Percentiles rank a stretch among this genome's conserved stretches.
Evolutionary conservation across 2,329 filamentous ascomycete species (phyloP).

Genomic region (Lasiodiplodia hormozganensis): DNA sequence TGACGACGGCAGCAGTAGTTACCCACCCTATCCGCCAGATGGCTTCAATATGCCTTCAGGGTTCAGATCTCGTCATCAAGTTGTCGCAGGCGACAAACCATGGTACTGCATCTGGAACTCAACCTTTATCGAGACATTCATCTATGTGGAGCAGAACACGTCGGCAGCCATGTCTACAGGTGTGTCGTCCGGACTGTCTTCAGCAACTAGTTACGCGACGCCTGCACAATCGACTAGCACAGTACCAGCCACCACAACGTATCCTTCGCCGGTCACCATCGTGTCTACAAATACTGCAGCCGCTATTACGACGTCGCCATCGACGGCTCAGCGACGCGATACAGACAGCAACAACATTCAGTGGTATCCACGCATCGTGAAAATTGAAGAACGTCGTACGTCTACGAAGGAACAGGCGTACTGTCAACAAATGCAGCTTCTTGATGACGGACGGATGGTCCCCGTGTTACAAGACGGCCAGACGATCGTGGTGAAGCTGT

Average conservation of each 20-base stretch:
- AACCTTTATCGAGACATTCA: constrained; percentile 70
- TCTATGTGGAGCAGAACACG: constrained; percentile 66
- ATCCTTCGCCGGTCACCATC: constrained; percentile 28
- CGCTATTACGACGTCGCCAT: constrained; percentile 16
- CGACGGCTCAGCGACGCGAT: constrained; percentile 18
- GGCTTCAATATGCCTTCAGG: constrained; percentile 19
- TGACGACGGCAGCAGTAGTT: background rate
- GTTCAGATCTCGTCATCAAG: constrained; percentile 49
- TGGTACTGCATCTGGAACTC: constrained; percentile 76
- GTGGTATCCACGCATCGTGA: constrained; percentile 65
- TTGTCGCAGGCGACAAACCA: constrained; percentile 64
- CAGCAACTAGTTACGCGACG: constrained; percentile 34
- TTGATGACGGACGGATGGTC: constrained; percentile 56
- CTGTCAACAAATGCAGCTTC: constrained; percentile 69
- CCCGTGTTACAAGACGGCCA: constrained; percentile 3
- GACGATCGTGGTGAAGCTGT: constrained; percentile 10
- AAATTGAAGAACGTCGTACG: constrained; percentile 69
- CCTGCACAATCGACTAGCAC: constrained; percentile 17
- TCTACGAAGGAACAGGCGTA: constrained; percentile 58
- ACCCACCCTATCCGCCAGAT: background rate
- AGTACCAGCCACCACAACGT: constrained; percentile 6
- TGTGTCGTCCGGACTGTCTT: constrained; percentile 30
- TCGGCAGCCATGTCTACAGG: constrained; percentile 42
- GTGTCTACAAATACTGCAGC: constrained; percentile 31
- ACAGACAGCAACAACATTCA: constrained; percentile 26